Evolutionary conservation across 345 rosid species (phyloP).

Genomic region (Diplotaxis tenuifolia): DNA sequence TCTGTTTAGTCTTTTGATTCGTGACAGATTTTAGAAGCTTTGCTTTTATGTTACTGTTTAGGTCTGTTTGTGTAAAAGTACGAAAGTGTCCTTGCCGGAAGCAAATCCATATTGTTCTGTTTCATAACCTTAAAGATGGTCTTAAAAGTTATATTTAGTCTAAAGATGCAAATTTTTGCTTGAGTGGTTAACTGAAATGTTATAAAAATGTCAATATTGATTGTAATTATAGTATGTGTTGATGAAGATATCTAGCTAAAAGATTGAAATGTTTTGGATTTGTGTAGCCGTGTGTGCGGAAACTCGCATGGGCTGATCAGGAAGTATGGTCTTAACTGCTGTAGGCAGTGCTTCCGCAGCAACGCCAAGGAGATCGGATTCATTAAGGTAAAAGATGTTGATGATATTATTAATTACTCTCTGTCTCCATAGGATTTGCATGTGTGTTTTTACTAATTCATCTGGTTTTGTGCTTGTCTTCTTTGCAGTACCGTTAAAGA

Average conservation of each 20-base stretch:
- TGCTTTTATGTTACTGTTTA: background rate
- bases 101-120: background rate
- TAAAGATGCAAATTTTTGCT: background rate
- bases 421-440: background rate
- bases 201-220: too few relatives aligned
- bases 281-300: constrained; percentile 35
- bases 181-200: background rate
- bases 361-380: constrained; percentile 48
- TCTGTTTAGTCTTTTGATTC: background rate
- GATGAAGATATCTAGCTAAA: background rate
- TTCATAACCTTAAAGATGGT: background rate
- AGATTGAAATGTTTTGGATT: background rate
- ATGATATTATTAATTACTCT: background rate
- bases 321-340: constrained; percentile 45
- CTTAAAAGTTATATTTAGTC: background rate
- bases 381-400: constrained; percentile 44
- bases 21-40: background rate
- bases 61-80: background rate
- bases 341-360: constrained; percentile 42
- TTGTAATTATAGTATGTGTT: background rate
- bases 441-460: background rate
- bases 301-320: constrained; percentile 44
- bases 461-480: background rate
- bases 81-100: background rate
- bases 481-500: constrained; percentile 30